phyloP scores from a whole-genome alignment of 1,284 basidiomycete genomes.

The Ceratobasidium sp. region DNA sequence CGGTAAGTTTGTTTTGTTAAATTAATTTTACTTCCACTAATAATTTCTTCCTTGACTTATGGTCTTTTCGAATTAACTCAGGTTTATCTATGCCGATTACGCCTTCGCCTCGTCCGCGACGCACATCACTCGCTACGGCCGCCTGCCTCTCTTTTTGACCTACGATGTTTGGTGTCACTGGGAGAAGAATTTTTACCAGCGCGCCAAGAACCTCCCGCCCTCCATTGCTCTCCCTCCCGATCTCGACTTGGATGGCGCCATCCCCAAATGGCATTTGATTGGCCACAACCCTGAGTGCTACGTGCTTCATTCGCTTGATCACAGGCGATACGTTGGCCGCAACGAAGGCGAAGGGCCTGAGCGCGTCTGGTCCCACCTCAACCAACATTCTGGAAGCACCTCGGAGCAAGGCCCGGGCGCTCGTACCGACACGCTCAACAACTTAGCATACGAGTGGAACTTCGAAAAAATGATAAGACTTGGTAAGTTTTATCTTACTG shows the following conservation, averaged over 20 bases:
- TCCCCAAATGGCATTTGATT: slow-evolving; percentile 19
- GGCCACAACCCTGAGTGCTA: not conserved
- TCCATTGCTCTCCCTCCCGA: not conserved
- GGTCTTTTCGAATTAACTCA: not conserved
- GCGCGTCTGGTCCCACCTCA: not conserved
- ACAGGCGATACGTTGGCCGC: not conserved
- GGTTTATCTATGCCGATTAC: slow-evolving; percentile 9
- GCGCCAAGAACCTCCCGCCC: not conserved
- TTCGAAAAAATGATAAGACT: not conserved
- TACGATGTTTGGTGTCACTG: slow-evolving; percentile 35
- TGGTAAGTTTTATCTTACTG: not conserved
- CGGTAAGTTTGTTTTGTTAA: not conserved
- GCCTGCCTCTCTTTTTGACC: not conserved
- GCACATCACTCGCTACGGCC: too few species aligned
- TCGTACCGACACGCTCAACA: not conserved
- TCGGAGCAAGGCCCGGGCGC: slow-evolving; percentile 16
- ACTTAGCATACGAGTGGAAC: slow-evolving; percentile 22
- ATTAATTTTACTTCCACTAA: too few species aligned
- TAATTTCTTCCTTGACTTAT: too few species aligned
- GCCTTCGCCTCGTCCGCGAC: not conserved
- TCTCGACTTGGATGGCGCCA: slow-evolving; percentile 1
- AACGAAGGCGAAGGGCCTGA: slow-evolving; percentile 12
- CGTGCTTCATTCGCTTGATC: not conserved
- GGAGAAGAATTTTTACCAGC: not conserved
- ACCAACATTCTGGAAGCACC: slow-evolving; percentile 7